phyloP scores from a whole-genome alignment of 2,329 filamentous ascomycete species.

The Alternaria sp. region DNA sequence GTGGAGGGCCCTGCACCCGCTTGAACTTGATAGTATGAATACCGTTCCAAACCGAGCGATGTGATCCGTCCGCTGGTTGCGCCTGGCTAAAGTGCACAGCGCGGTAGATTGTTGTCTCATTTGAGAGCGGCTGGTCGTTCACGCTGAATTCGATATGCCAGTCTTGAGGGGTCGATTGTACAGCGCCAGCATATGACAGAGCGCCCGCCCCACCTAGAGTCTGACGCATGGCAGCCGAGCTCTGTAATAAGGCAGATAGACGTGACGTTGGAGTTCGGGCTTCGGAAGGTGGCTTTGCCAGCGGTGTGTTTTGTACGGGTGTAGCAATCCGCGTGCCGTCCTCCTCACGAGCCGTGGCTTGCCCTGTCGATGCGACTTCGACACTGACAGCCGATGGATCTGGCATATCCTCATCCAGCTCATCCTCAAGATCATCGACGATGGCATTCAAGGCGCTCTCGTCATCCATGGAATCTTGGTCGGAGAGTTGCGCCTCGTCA shows the following conservation, averaged over 20 bases:
- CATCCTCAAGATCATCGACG: conserved; percentile 87
- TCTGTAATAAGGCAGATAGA: conserved; percentile 39
- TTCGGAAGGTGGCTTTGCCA: conserved; percentile 38
- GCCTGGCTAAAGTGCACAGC: conserved; percentile 79
- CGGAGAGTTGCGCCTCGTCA: conserved; percentile 84
- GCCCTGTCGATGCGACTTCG: conserved; percentile 84
- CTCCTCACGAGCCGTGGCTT: conserved; percentile 88
- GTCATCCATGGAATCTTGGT: conserved; percentile 73
- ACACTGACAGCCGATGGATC: conserved; percentile 90
- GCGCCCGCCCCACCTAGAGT: conserved; percentile 55
- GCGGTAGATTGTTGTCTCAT: conserved; percentile 94
- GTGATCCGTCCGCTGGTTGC: conserved; percentile 68
- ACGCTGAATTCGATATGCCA: conserved; percentile 98
- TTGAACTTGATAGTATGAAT: conserved; percentile 93
- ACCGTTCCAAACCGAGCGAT: conserved; percentile 85
- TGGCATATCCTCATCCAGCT: conserved; percentile 70
- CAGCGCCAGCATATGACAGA: conserved; percentile 83
- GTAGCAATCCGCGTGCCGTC: conserved; percentile 88
- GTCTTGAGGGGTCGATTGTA: conserved; percentile 81
- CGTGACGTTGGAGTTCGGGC: conserved; percentile 37
- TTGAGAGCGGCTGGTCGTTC: conserved; percentile 80
- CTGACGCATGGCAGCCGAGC: conserved; percentile 39
- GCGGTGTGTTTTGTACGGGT: conserved; percentile 66
- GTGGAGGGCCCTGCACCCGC: conserved; percentile 81
- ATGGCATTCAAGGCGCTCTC: conserved; percentile 76